Evolutionary conservation across 2,329 filamentous ascomycete genomes (phyloP), one percentile per base, ranked within the genome.

Genomic region (Microsporum audouinii): DNA sequence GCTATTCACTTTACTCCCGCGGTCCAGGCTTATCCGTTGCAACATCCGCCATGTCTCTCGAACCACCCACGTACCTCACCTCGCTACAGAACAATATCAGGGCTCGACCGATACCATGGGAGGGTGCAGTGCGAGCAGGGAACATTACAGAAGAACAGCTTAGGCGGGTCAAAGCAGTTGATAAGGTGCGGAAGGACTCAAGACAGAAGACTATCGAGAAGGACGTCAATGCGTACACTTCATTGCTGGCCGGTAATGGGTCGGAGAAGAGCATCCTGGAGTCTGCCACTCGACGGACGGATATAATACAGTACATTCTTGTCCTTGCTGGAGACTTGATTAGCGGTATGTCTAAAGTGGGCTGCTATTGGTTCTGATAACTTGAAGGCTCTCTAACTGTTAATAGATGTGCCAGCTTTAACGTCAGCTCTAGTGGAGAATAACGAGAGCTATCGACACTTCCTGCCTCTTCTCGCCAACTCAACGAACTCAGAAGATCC

Each of bases 11-110:
- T 27, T 3, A 14, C 27, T 31, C 45, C 27, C 23, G 29, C 31
- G 29, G 39, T 43, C 55, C 34, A 17, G n/a, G 27, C 17, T 39
- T 14, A 8, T 41, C 10, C 17, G 55, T 55, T 3, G 17, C 34
- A 31, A 31, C 14, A 6, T 17, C 36, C n/a, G n/a, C 66, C 43
- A 96, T 96, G 91, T 92, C 91, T 73, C 84, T 95, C 75, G 91
- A 96, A 73, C 88, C 90, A 68, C 91, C 91, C 63, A 88, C 89
- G 63, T 96, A 96, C 76, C 83, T 89, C 66, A 82, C 85, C 72
- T 92, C 90, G 68, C 83, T 96, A 68, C 91, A 96, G 80, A 95
- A 89, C 84, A 97, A 97, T 81, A 96, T 97, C 74, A 89, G 94
- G 72, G 88, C 89, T 72, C 85, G 94, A 68, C 91, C 91, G 66